Evolutionary conservation across 257 asterid species (phyloP).

Genomic region (Asclepias syriaca): DNA sequence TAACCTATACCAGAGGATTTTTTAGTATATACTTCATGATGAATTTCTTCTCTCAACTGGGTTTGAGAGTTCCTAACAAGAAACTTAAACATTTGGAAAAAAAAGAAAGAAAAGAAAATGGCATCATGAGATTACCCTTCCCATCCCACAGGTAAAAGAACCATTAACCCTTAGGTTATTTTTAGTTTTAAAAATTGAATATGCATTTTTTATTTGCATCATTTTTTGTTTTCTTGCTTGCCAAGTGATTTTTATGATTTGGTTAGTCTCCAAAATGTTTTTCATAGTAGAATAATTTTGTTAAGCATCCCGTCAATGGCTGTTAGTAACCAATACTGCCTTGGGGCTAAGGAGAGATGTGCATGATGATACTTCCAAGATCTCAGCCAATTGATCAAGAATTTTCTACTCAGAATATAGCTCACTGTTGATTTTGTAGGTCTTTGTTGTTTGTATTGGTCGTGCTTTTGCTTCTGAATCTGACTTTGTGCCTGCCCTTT

Average conservation of each 20-base stretch:
- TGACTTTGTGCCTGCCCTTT: not conserved
- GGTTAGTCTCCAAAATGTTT: not conserved
- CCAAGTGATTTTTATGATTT: not conserved
- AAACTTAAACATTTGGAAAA: not conserved
- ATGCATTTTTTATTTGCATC: no score
- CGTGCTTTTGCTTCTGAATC: not conserved
- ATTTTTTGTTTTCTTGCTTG: not conserved
- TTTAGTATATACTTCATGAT: slow-evolving; percentile 3
- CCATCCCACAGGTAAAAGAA: not conserved
- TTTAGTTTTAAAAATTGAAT: not conserved
- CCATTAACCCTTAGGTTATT: not conserved
- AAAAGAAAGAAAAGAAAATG: not conserved
- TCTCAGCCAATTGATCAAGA: not conserved
- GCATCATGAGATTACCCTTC: not conserved
- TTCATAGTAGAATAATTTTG: not conserved
- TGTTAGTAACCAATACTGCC: not conserved
- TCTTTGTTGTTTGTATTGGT: not conserved
- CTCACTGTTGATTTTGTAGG: not conserved
- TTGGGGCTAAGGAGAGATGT: not conserved
- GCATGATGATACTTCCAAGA: not conserved
- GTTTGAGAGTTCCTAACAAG: slow-evolving; percentile 1
- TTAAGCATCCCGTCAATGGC: not conserved
- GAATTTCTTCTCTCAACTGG: slow-evolving; percentile 2
- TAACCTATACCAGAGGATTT: slow-evolving; percentile 36
- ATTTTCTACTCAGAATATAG: not conserved